phyloP scores from a whole-genome alignment of 2,329 filamentous ascomycete genomes.

The Macroventuria anomochaeta region DNA sequence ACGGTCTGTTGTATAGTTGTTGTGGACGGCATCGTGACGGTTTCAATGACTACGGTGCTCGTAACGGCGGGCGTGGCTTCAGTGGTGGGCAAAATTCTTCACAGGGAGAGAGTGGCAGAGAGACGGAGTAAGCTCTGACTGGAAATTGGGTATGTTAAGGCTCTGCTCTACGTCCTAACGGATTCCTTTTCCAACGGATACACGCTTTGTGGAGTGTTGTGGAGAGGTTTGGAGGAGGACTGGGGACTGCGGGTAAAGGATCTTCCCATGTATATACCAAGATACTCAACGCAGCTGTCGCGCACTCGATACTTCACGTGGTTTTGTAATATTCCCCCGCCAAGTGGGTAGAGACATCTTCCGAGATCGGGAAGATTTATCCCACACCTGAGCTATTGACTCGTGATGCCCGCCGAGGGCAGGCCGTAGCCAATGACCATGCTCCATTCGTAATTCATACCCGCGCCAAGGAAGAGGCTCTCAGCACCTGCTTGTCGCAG shows the following conservation, averaged over 20 bases:
- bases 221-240: slow-evolving; percentile 5
- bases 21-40: slow-evolving; percentile 8
- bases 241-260: slow-evolving; percentile 7
- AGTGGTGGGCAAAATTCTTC: neutral
- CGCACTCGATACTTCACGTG: slow-evolving; percentile 5
- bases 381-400: slow-evolving; percentile 9
- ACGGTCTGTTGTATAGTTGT: slow-evolving; percentile 2
- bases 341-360: slow-evolving; percentile 18
- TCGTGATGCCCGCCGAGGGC: neutral
- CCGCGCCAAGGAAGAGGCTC: slow-evolving; percentile 1
- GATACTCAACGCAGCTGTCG: neutral
- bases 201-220: slow-evolving; percentile 15
- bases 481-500: neutral
- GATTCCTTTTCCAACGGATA: slow-evolving; percentile 15
- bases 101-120: slow-evolving; percentile 1
- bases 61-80: neutral
- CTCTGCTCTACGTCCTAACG: slow-evolving; percentile 2
- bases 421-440: slow-evolving; percentile 7
- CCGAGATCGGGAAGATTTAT: slow-evolving; percentile 20
- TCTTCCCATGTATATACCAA: slow-evolving; percentile 13
- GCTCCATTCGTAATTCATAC: slow-evolving; percentile 2
- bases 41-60: neutral
- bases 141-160: slow-evolving; percentile 1
- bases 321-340: slow-evolving; percentile 4
- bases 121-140: neutral